Conservation (phyloP, 75 land plant genomes). For the Adiantum capillusveneris region DNA sequence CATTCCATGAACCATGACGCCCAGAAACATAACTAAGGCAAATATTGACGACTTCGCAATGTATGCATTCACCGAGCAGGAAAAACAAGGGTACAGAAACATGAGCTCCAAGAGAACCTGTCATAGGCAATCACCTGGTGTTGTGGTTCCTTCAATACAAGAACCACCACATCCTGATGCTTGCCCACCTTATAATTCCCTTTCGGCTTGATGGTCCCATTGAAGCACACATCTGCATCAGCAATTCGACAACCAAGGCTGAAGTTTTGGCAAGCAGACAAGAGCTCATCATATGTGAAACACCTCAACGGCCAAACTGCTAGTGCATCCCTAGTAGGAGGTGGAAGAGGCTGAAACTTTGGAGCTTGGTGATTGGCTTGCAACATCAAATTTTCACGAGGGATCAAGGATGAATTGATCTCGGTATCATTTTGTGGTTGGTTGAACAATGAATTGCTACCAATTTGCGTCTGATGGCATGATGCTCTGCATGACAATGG, state of each 20-base stretch:
- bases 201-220: conserved; percentile 39
- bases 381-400: too few species aligned
- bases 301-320: conserved; percentile 15
- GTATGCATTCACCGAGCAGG: too few species aligned
- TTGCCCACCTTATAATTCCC: conserved; percentile 32
- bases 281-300: conserved; percentile 55
- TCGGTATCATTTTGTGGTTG: too few species aligned
- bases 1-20: too few species aligned
- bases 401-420: too few species aligned
- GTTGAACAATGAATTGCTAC: too few species aligned
- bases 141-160: conserved; percentile 33
- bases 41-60: too few species aligned
- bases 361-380: conserved; percentile 29
- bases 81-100: background rate
- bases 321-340: conserved; percentile 37
- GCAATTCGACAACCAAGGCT: conserved; percentile 50
- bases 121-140: conserved; percentile 25
- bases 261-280: conserved; percentile 55
- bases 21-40: too few species aligned
- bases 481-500: too few species aligned
- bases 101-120: conserved; percentile 6
- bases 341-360: conserved; percentile 66
- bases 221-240: conserved; percentile 36
- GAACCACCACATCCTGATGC: conserved; percentile 53
- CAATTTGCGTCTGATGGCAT: too few species aligned